A percentile compares a stretch with the other conserved stretches of the same genome.
phyloP scores from a whole-genome alignment of 768 basidiomycete genomes.

The Galerina sulciceps region DNA sequence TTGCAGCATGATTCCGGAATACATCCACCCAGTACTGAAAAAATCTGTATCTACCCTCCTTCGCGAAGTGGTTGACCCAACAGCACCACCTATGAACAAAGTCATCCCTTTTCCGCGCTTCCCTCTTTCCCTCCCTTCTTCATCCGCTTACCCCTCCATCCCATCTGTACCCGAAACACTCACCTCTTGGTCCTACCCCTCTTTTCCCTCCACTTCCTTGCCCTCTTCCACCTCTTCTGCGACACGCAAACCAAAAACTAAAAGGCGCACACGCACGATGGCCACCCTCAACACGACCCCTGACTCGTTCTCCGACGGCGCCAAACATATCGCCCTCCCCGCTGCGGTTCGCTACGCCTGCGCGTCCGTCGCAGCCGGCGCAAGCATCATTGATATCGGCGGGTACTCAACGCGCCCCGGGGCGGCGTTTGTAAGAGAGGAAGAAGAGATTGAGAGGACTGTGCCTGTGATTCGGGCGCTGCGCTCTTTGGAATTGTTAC shows the following conservation, averaged over 20 bases:
- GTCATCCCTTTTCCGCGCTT: conserved; percentile 76
- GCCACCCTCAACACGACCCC: conserved; percentile 92
- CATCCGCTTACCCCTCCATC: conserved; percentile 27
- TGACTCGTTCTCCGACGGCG: conserved; percentile 95
- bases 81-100: conserved; percentile 60
- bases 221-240: background rate
- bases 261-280: conserved; percentile 75
- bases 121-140: conserved; percentile 34
- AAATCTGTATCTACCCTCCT: conserved; percentile 54
- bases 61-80: conserved; percentile 35
- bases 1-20: conserved; percentile 78
- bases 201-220: background rate
- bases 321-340: conserved; percentile 52
- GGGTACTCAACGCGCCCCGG: conserved; percentile 93
- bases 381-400: conserved; percentile 88
- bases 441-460: conserved; percentile 77
- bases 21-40: conserved; percentile 63
- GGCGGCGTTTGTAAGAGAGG: conserved; percentile 62
- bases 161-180: conserved; percentile 48
- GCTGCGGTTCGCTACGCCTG: conserved; percentile 58
- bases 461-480: conserved; percentile 55
- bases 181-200: conserved; percentile 53
- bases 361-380: conserved; percentile 56
- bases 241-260: conserved; percentile 8
- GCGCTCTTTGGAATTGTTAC: conserved; percentile 41